Evolutionary conservation across 441 rosid species (phyloP).

Genomic region (Brassica balearica): DNA sequence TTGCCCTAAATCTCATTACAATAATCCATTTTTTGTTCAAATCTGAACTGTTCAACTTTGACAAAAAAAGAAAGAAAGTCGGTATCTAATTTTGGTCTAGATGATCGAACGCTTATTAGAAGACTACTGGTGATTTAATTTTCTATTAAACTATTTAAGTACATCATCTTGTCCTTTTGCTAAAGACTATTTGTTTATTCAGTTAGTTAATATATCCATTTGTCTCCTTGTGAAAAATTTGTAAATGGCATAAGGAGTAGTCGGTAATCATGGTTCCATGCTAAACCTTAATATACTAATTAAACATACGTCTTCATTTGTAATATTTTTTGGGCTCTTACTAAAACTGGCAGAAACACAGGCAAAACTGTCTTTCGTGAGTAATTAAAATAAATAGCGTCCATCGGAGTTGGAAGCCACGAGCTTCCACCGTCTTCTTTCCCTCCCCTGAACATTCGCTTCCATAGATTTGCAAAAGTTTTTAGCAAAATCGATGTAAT

Average conservation of each 20-base stretch:
- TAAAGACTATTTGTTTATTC: slow-evolving; percentile 13
- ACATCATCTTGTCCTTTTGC: background rate
- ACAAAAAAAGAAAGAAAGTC: slow-evolving; percentile 26
- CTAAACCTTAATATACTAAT: slow-evolving; percentile 20
- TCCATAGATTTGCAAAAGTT: too few species aligned
- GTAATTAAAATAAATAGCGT: too few species aligned
- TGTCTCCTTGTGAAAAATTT: slow-evolving; percentile 29
- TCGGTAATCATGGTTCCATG: slow-evolving; percentile 39
- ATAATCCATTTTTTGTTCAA: slow-evolving; percentile 12
- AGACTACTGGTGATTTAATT: slow-evolving; percentile 36
- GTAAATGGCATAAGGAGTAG: slow-evolving; percentile 32
- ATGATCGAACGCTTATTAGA: slow-evolving; percentile 22
- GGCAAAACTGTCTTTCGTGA: background rate
- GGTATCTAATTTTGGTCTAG: slow-evolving; percentile 40
- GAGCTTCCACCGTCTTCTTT: too few species aligned
- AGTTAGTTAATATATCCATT: background rate
- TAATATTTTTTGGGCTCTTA: background rate
- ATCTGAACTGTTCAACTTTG: background rate
- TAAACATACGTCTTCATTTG: background rate
- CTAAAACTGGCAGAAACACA: background rate
- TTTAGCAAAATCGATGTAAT: too few species aligned
- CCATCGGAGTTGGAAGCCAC: too few species aligned
- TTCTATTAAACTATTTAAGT: slow-evolving; percentile 39
- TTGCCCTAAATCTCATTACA: slow-evolving; percentile 23
- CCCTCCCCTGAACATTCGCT: too few species aligned